Base-by-base conservation (phyloP, 2,329 filamentous ascomycete genomes). In the Aspergillus tamarii region DNA sequence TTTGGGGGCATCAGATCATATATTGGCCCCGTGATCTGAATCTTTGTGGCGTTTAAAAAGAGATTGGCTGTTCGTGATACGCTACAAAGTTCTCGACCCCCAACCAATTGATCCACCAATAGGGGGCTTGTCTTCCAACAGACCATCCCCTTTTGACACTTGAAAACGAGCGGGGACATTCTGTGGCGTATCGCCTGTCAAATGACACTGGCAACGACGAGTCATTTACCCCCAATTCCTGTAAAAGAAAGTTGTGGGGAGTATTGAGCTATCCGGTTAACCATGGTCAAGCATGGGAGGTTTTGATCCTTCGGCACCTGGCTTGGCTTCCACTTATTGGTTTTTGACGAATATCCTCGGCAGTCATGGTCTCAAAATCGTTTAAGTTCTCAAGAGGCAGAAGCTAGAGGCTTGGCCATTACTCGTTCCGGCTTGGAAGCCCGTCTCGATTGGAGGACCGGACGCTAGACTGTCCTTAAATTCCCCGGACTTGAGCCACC, bases 331-430 rank as follows among this genome's bases (percentile, higher is more conserved):
- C 36, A 43, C 41, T 54, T 10, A 56, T 28, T 56, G 48, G 41
- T 39, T 53, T 36, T 32, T 41, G 36, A 34, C 19, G 36, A 32
- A 23, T 21, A 19, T 39, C 56, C 56, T 62, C 62, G 56, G 58
- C n/a, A 61, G 30, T 36, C 12, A 50, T 64, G 56, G 43, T 59
- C 59, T 57, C 50, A 57, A 41, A 23, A 57, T 50, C 14, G 50
- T 21, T 53, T 55, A 39, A 34, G 55, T 36, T 36, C 48, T 57
- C 56, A 30, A 19, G 52, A 53, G 60, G 56, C 62, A 60, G 54
- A 59, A 28, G 55, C 59, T 64, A 64, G 52, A 56, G 62, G 43
- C 62, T 66, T 64, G 64, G 62, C 64, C 56, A n/a, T 53, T 62
- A 43, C 59, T 19, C 43, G 48, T 66, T 41, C 34, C 30, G 63